Base-by-base conservation (phyloP, 225 moss, liverwort and hornwort species). In the Lunularia cruciata region DNA sequence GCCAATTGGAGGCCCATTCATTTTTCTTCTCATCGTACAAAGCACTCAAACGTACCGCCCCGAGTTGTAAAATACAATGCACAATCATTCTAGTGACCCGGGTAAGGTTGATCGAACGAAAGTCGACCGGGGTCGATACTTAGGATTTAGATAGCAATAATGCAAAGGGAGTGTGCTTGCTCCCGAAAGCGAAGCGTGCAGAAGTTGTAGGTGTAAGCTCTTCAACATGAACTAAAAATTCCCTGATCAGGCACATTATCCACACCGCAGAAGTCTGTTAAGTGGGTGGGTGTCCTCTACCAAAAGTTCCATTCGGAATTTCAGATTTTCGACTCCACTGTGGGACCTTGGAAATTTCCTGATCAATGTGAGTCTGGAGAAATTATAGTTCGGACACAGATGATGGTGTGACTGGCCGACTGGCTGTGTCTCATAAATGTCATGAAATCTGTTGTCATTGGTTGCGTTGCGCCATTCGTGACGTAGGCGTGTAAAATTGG, bases 1-100 rank as follows among this genome's bases (percentile, higher is more conserved):
- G 64, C 46, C 64, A 64, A 64, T 64, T 64, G 46, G 45, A 46
- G 64, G 64, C 64, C 64, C 23, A 28, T 43, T 64, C 31, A 22
- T 43, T 10, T 43, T 52, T 16, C 20, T 52, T 16, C 20, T 64
- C 40, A 30, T 46, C 45, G 64, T 64, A 64, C 64, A 26, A 45
- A 26, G 27, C 45, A 43, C 46, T 47, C 13, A 3, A 47, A 31
- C 25, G 47, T 64, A 28, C 45, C 15, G 64, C 47, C 46, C 46
- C 45, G 47, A 64, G 64, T 16, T 64, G 64, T 64, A 64, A 64
- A 45, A 64, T 64, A 64, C 28, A 43, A 18, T 57, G 30, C 57
- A 30, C 57, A 8, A 59, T 46, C 39, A 43, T 27, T 42, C 27
- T 30, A 25, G 63, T 47, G 63, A 63, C 40, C 39, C 43, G 42